Percentiles rank a stretch among this genome's conserved stretches.
Conservation (phyloP, 2,329 filamentous ascomycete genomes). For the Hypocreales sp. region DNA sequence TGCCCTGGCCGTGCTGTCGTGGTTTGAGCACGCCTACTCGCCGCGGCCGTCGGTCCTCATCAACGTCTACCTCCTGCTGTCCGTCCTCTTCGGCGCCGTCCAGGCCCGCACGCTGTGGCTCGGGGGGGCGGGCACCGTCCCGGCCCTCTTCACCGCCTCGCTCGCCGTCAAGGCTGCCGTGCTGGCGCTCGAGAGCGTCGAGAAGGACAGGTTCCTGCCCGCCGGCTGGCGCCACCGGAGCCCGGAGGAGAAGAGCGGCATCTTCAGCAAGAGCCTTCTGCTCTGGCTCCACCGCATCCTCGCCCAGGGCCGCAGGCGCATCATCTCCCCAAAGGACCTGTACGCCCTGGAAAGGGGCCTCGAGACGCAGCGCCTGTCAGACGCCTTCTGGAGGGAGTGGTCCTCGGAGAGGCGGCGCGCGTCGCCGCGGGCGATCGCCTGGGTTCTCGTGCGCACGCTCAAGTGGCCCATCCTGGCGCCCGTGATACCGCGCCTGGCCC, state of each 20-base stretch:
- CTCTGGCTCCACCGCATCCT: not conserved
- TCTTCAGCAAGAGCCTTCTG: not conserved
- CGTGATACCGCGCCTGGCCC: not conserved
- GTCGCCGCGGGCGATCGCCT: not conserved
- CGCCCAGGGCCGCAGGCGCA: too few relatives aligned
- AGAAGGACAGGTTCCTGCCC: constrained; percentile 1
- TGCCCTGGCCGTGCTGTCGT: constrained; percentile 1
- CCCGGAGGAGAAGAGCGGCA: not conserved
- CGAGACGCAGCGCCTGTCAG: not conserved
- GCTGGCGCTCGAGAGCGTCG: constrained; percentile 1
- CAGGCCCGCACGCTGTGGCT: constrained; percentile 4
- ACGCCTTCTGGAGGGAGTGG: not conserved
- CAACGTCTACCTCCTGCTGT: constrained; percentile 2
- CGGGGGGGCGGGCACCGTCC: not conserved
- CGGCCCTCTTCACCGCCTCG: not conserved
- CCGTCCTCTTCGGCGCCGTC: constrained; percentile 2
- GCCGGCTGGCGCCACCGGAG: not conserved
- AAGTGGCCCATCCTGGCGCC: not conserved
- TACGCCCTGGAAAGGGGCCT: not conserved
- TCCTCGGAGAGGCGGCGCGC: not conserved
- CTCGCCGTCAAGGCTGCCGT: constrained; percentile 1
- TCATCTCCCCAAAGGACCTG: too few relatives aligned
- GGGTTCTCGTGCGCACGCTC: not conserved
- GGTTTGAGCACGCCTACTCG: constrained; percentile 3
- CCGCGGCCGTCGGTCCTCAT: constrained; percentile 3